A percentile compares a stretch with the other conserved stretches of the same genome.
phyloP scores from a whole-genome alignment of 2,329 filamentous ascomycete genomes.

The Talaromyces sp. region DNA sequence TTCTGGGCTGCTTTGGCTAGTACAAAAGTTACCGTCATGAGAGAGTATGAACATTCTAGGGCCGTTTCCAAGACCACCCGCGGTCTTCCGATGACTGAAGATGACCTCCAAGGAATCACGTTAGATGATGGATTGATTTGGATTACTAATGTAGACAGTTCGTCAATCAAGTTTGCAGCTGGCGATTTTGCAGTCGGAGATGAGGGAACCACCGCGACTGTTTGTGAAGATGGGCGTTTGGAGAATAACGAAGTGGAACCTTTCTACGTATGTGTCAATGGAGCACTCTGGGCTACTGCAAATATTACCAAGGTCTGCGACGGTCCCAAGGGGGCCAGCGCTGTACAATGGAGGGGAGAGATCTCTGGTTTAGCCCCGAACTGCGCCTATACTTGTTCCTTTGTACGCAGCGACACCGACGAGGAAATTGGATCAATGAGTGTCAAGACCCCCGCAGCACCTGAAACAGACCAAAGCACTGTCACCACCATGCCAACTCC shows the following conservation, averaged over 20 bases:
- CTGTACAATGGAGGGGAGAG: constrained; percentile 53
- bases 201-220: constrained; percentile 24
- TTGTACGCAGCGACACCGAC: constrained; percentile 52
- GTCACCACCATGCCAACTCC: constrained; percentile 31
- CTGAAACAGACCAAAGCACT: constrained; percentile 53
- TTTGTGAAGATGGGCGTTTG: constrained; percentile 19
- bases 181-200: constrained; percentile 32
- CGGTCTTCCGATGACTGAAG: constrained; percentile 35
- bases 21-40: constrained; percentile 93
- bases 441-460: constrained; percentile 56
- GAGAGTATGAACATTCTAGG: constrained; percentile 77
- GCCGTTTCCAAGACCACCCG: constrained; percentile 33
- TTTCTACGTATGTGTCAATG: constrained; percentile 61
- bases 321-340: constrained; percentile 38
- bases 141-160: constrained; percentile 42
- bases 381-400: constrained; percentile 59
- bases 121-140: constrained; percentile 40
- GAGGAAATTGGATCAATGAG: constrained; percentile 55
- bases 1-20: constrained; percentile 92
- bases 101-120: constrained; percentile 36
- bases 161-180: constrained; percentile 42
- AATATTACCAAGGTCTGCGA: constrained; percentile 45
- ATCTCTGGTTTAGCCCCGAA: constrained; percentile 60
- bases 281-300: constrained; percentile 59
- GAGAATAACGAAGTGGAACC: constrained; percentile 43